phyloP scores from a whole-genome alignment of 768 basidiomycete species.

The Pholiota molesta region DNA sequence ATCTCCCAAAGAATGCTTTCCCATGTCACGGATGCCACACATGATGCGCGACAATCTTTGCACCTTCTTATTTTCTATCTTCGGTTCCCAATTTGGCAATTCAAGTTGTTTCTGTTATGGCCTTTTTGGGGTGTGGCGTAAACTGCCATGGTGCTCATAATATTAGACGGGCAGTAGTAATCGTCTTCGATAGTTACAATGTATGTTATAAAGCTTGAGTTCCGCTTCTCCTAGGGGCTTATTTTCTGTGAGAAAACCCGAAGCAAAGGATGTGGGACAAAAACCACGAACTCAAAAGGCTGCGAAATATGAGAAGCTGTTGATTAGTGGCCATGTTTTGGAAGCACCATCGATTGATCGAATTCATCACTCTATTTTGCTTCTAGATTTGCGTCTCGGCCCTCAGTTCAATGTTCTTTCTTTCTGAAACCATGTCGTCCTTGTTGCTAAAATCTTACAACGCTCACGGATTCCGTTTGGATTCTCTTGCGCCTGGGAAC shows the following conservation, averaged over 20 bases:
- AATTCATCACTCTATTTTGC: no score
- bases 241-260: neutral
- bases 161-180: neutral
- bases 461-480: no score
- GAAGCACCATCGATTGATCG: no score
- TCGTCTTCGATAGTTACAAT: no score
- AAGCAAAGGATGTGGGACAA: neutral
- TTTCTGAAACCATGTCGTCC: neutral
- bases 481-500: no score
- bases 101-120: neutral
- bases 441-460: no score
- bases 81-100: neutral
- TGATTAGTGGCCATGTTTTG: no score
- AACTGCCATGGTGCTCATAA: neutral
- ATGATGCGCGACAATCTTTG: neutral
- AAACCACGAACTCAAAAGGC: no score
- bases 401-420: neutral
- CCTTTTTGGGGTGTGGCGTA: neutral
- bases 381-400: no score
- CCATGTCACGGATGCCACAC: neutral
- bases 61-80: neutral
- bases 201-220: no score
- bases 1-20: neutral
- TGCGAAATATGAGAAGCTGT: no score
- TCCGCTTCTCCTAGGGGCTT: no score